Evolutionary conservation across 2,329 filamentous ascomycete species (phyloP).

Genomic region (Zarea fungicola): DNA sequence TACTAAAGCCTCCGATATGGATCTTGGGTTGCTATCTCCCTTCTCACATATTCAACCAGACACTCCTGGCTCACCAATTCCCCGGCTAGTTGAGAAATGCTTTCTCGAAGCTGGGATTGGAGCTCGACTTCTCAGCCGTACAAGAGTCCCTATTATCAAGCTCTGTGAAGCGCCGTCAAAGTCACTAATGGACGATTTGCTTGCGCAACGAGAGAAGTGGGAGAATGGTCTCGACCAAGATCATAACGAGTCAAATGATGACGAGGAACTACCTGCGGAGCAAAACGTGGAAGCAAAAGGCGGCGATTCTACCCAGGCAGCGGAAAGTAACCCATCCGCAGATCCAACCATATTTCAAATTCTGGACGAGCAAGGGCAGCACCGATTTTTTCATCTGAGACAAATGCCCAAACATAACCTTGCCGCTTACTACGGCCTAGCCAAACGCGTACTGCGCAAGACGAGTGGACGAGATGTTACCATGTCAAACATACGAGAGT

Average conservation of each 20-base stretch:
- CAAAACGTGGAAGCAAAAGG: constrained; percentile 20
- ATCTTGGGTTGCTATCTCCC: constrained; percentile 70
- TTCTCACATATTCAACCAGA: constrained; percentile 50
- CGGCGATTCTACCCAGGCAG: constrained; percentile 17
- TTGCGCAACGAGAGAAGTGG: constrained; percentile 65
- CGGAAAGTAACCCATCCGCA: not conserved
- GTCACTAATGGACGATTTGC: constrained; percentile 54
- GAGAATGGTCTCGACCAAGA: constrained; percentile 50
- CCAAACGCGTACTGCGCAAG: constrained; percentile 46
- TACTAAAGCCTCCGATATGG: constrained; percentile 84
- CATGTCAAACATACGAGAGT: constrained; percentile 38
- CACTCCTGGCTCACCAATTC: constrained; percentile 56
- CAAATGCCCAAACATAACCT: constrained; percentile 40
- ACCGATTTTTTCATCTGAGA: constrained; percentile 29
- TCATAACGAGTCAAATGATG: constrained; percentile 28
- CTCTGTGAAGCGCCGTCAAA: constrained; percentile 67
- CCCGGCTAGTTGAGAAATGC: constrained; percentile 68
- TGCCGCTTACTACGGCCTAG: constrained; percentile 40
- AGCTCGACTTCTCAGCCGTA: constrained; percentile 70
- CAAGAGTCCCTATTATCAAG: constrained; percentile 82
- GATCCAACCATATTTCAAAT: constrained; percentile 19
- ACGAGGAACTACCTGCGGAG: constrained; percentile 29
- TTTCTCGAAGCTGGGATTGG: constrained; percentile 69
- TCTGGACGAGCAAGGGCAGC: constrained; percentile 15
- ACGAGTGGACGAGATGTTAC: constrained; percentile 47